A percentile compares a stretch with the other conserved stretches of the same genome.
Evolutionary conservation across 352 stramenopile genomes (phyloP).

Genomic region (Phytophthora chlamydospora): DNA sequence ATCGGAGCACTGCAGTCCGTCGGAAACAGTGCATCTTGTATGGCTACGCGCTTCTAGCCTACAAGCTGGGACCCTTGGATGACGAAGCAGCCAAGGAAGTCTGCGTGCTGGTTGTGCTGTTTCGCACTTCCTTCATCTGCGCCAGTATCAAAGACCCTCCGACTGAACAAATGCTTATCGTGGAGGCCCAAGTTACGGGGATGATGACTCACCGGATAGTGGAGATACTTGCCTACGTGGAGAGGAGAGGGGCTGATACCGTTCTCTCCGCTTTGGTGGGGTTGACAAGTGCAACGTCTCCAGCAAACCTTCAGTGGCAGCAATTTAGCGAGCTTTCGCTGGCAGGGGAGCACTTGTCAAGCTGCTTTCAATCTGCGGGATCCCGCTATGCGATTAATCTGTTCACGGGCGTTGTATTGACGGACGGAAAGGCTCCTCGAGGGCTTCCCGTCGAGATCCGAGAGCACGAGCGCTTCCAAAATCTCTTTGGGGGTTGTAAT

Average conservation of each 20-base stretch:
- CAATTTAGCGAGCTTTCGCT: constrained; percentile 8
- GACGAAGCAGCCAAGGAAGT: constrained; percentile 29
- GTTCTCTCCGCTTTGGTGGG: constrained; percentile 33
- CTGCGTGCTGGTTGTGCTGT: constrained; percentile 54
- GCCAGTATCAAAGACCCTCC: constrained; percentile 30
- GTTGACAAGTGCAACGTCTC: constrained; percentile 28
- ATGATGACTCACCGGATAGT: constrained; percentile 42
- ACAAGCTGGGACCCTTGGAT: constrained; percentile 25
- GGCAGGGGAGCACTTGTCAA: constrained; percentile 14
- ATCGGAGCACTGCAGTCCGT: constrained; percentile 27
- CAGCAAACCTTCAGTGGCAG: constrained; percentile 33
- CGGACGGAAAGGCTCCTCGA: constrained; percentile 43
- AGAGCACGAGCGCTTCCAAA: constrained; percentile 30
- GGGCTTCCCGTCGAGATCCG: constrained; percentile 48
- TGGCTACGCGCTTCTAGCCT: constrained; percentile 46
- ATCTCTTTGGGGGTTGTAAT: constrained; percentile 53
- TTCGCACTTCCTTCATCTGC: constrained; percentile 44
- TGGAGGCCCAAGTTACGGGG: constrained; percentile 34
- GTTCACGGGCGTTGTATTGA: constrained; percentile 48
- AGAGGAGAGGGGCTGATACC: background rate
- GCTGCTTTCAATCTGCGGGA: constrained; percentile 39
- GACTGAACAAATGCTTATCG: constrained; percentile 21
- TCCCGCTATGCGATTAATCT: constrained; percentile 53
- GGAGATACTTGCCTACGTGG: constrained; percentile 22
- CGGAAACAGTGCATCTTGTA: constrained; percentile 54